Base-by-base conservation (phyloP, 768 basidiomycete genomes). In the Phylloporus sp. region DNA sequence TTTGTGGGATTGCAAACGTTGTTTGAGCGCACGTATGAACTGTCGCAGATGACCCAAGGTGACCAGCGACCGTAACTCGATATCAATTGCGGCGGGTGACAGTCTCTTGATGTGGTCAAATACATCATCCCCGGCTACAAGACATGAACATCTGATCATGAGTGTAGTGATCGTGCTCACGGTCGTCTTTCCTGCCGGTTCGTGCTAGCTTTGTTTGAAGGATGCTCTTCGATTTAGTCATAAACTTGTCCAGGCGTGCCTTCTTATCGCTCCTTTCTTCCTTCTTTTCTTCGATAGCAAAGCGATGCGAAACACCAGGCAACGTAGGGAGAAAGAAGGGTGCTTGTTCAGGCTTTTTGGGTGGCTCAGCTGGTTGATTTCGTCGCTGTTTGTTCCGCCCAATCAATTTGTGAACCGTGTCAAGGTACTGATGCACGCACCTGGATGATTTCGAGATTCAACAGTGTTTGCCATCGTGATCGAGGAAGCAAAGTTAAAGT, bases 261-360 rank as follows among this genome's bases (percentile, higher is more conserved):
- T 73, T 56, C 53, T 78, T 80, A 53, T 61, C 56, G 58, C 70
- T 45, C 66, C 66, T 58, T 56, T 66, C 59, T 50, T 63, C 47
- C 69, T 75, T 68, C 70, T 76, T 59, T 55, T 71, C 53, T 65
- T 68, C 70, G 6, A 86, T 65, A 13, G 82, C 88, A 66, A 97
- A 95, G 16, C 91, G 80, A 16, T 83, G 77, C 51, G 95, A 91
- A 11, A 93, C 80, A 11, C 94, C 95, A 5, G 89, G 86, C 11
- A 97, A 71, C 1, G 94, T 92, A 20, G 95, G 97, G 15, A 99
- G 74, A 77, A 98, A 99, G 76, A 99, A 99, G 0, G 97, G 97
- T 1, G 94, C 95, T 53, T 91, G 81, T 71, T 97, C 95, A 12
- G 92, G 91, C 23, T 86, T 88, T 70, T 98, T 97, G 7, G 94